Evolutionary conservation across 495 filamentous ascomycete genomes (phyloP).

Genomic region (Aspergillus kassunensis): DNA sequence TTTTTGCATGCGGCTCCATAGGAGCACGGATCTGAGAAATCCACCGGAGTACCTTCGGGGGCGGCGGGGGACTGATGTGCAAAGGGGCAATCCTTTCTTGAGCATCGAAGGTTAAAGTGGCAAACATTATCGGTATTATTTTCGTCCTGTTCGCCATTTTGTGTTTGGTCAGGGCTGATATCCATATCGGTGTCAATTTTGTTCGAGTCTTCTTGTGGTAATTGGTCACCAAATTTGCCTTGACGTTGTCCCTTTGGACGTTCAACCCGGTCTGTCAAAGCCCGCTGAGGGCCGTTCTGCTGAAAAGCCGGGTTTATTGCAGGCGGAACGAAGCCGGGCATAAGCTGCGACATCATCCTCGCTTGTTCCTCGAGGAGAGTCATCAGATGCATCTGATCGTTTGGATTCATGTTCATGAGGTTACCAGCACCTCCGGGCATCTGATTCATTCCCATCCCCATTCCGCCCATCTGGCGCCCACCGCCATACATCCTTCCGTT

Average conservation of each 20-base stretch:
- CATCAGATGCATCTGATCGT: conserved; percentile 76
- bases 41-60: conserved; percentile 72
- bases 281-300: conserved; percentile 48
- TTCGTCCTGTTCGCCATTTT: conserved; percentile 47
- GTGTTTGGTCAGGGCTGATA: conserved; percentile 22
- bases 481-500: conserved; percentile 33
- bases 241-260: conserved; percentile 38
- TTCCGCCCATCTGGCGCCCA: conserved; percentile 47
- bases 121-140: conserved; percentile 55
- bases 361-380: conserved; percentile 87
- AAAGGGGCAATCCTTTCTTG: conserved; percentile 83
- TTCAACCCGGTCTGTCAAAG: conserved; percentile 76
- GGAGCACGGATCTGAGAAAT: conserved; percentile 73
- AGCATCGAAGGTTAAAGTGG: conserved; percentile 84
- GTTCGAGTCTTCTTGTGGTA: conserved; percentile 22
- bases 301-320: conserved; percentile 54
- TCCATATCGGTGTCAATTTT: conserved; percentile 42
- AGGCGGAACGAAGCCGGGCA: conserved; percentile 45
- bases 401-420: conserved; percentile 55
- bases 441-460: conserved; percentile 47
- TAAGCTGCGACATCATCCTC: conserved; percentile 72
- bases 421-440: conserved; percentile 26
- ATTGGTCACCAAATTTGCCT: conserved; percentile 38
- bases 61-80: conserved; percentile 93
- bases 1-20: conserved; percentile 94